A percentile compares a stretch with the other conserved stretches of the same genome.
Evolutionary conservation across 2,329 filamentous ascomycete genomes (phyloP).

Genomic region (Boeremia lycopersici): DNA sequence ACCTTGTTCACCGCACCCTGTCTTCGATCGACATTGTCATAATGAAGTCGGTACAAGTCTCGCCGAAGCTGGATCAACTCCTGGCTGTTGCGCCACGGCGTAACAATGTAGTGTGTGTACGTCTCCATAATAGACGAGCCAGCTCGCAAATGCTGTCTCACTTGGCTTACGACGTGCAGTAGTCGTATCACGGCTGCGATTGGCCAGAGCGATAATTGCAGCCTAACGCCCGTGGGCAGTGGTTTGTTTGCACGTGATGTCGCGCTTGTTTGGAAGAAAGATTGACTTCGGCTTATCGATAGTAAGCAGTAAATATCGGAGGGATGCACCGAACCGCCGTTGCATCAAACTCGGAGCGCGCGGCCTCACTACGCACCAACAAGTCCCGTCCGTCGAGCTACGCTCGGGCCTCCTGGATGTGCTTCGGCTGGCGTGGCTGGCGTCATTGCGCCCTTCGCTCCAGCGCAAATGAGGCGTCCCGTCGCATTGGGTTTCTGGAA

Average conservation of each 20-base stretch:
- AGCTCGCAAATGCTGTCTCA: neutral
- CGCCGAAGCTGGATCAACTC: constrained; percentile 70
- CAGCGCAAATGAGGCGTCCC: constrained; percentile 13
- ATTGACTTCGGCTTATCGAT: constrained; percentile 1
- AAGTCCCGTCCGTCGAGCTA: neutral
- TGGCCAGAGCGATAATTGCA: constrained; percentile 2
- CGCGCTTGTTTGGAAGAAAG: neutral
- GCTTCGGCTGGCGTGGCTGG: constrained; percentile 1
- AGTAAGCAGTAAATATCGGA: neutral
- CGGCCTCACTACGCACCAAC: neutral
- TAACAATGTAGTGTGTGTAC: constrained; percentile 63
- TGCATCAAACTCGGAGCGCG: constrained; percentile 4
- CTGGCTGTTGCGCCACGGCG: constrained; percentile 70
- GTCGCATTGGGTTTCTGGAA: constrained; percentile 5
- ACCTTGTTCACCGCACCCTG: constrained; percentile 50
- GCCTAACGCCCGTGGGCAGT: neutral
- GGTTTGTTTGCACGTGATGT: constrained; percentile 3
- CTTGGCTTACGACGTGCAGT: neutral
- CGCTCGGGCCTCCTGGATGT: neutral
- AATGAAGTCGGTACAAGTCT: constrained; percentile 63
- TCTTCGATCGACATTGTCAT: constrained; percentile 32
- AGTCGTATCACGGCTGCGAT: constrained; percentile 6
- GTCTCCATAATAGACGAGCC: constrained; percentile 20
- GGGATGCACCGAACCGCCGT: neutral
- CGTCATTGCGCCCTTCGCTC: constrained; percentile 5